Evolutionary conservation across 1,139 yeast genomes (phyloP).

Genomic region (Arxiozyma slooffiae): DNA sequence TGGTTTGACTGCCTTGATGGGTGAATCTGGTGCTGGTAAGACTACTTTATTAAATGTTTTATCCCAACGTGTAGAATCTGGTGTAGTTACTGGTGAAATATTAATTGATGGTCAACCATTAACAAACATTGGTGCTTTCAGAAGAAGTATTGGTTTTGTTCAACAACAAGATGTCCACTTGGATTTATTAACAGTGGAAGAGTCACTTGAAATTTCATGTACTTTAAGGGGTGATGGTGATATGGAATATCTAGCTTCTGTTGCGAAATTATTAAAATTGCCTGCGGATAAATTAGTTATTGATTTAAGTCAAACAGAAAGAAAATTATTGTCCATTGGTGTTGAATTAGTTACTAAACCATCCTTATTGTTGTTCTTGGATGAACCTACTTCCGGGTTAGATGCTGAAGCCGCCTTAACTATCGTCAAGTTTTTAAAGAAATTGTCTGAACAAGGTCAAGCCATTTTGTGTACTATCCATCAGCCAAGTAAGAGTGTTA

Average conservation of each 20-base stretch:
- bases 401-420: constrained; percentile 44
- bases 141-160: constrained; percentile 48
- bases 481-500: constrained; percentile 32
- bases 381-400: constrained; percentile 42
- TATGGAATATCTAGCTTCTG: constrained; percentile 39
- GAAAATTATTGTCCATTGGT: constrained; percentile 44
- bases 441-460: constrained; percentile 39
- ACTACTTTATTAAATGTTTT: constrained; percentile 46
- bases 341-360: constrained; percentile 43
- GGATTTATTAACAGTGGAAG: constrained; percentile 42
- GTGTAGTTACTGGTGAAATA: constrained; percentile 47
- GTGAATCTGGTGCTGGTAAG: constrained; percentile 57
- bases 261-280: constrained; percentile 36
- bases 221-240: constrained; percentile 41
- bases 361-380: constrained; percentile 37
- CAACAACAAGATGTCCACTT: constrained; percentile 52
- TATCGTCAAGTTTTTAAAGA: constrained; percentile 36
- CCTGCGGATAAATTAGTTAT: constrained; percentile 32
- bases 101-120: constrained; percentile 43
- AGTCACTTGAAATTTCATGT: constrained; percentile 43
- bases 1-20: constrained; percentile 48
- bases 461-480: constrained; percentile 41
- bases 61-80: constrained; percentile 42
- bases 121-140: constrained; percentile 35
- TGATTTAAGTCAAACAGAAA: constrained; percentile 37